Evolutionary conservation across 192 early-diverging fungal species (phyloP), one percentile per base, ranked within the genome.

Genomic region (Lobosporangium transversale): DNA sequence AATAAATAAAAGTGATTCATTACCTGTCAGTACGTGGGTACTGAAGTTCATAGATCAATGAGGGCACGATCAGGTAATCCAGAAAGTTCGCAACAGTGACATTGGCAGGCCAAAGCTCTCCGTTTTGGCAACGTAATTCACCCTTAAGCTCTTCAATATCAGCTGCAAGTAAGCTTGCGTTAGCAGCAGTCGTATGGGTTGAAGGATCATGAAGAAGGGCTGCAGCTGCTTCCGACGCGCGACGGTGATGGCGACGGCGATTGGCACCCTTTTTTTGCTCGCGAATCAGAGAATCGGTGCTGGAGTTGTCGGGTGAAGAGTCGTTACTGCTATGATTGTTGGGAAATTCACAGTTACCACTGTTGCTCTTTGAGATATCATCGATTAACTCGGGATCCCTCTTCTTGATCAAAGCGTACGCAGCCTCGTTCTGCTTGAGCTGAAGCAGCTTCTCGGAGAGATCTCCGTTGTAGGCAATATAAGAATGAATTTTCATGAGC

Each of bases 401-500:
- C 53, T 66, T 73, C 40, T 81, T 78, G 27, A 79, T 35, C 36
- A 59, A 32, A 26, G 61, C 60, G 53, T 79, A 82, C 24, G 68
- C 40, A 14, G 57, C 50, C 56, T 82, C 81, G 10, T 80, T 53
- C 21, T 81, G 53, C 20, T 47, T 62, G 21, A 83, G 68, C 53
- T 71, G 70, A 30, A 62, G 56, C 24, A 51, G 32, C 55, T 82
- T 87, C 31, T 76, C 60, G 3, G 91, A 90, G 11, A 94, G 76
- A 11, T 92, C 89, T 26, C 88, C 88, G 76, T 95, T 97, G 58
- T 88, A 88, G 40, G 88, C 82, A 26, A 91, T 87, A 66, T 98
- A 98, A n/a, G 95, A 96, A 73, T 96, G 94, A 68, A 94, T 87
- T 69, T 98, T 98, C 95, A 98, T 95, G 76, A 97, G 85, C 89